Percentiles rank a stretch among this genome's conserved stretches.
Conservation (phyloP, 75 land plant species). For the Pinus albicaulis region DNA sequence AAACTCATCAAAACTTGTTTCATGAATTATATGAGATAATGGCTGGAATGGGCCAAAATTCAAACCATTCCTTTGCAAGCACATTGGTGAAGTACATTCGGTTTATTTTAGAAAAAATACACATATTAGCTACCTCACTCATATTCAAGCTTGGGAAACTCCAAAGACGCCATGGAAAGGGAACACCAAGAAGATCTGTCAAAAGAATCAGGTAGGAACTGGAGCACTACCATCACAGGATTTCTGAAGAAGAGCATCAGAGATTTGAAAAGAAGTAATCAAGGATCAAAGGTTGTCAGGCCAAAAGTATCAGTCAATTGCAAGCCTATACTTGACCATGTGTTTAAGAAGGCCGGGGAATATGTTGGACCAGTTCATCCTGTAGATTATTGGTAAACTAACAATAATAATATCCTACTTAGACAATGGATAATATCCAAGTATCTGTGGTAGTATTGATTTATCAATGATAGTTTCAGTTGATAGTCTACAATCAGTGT, state of each 20-base stretch:
- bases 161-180: constrained; percentile 31
- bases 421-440: neutral
- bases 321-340: constrained; percentile 49
- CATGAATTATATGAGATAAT: too few relatives aligned
- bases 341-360: constrained; percentile 75
- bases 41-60: too few relatives aligned
- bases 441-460: neutral
- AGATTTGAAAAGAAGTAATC: constrained; percentile 27
- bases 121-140: constrained; percentile 19
- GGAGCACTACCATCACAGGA: constrained; percentile 47
- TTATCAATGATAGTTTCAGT: neutral
- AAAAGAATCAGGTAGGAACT: constrained; percentile 22
- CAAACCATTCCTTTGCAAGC: too few relatives aligned
- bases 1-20: too few relatives aligned
- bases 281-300: constrained; percentile 20
- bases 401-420: neutral
- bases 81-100: too few relatives aligned
- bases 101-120: too few relatives aligned
- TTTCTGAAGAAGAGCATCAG: constrained; percentile 44
- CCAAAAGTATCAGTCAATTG: constrained; percentile 67
- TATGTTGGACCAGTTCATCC: constrained; percentile 83
- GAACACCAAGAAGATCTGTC: constrained; percentile 23
- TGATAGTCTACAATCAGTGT: neutral
- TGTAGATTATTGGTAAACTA: constrained; percentile 83
- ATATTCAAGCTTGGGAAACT: constrained; percentile 17